Conservation (phyloP, 2,329 filamentous ascomycete species). For the Verticillium nonalfalfae region DNA sequence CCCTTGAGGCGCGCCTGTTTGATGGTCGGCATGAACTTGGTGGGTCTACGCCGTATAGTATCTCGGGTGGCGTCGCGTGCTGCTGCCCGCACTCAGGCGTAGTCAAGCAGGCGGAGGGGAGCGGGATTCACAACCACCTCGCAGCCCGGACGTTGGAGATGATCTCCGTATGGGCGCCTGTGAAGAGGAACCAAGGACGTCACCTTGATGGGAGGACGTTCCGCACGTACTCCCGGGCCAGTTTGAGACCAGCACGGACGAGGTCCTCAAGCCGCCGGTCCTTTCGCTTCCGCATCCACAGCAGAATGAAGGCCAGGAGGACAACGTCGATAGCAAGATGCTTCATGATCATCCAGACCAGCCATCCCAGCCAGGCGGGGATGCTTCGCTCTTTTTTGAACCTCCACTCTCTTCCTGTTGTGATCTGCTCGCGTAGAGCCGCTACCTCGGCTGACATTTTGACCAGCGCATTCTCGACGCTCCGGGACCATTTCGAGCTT, state of each 20-base stretch:
- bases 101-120: neutral
- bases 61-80: no score
- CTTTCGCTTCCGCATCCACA: slow-evolving; percentile 67
- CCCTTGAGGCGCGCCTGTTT: no score
- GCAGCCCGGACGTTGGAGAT: neutral
- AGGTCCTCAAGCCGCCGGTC: slow-evolving; percentile 68
- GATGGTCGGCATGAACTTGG: no score
- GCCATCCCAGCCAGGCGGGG: slow-evolving; percentile 64
- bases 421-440: slow-evolving; percentile 85
- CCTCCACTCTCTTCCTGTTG: slow-evolving; percentile 66
- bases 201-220: slow-evolving; percentile 53
- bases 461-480: slow-evolving; percentile 79
- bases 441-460: slow-evolving; percentile 90
- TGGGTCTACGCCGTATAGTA: no score
- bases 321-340: slow-evolving; percentile 69
- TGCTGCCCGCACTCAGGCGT: no score
- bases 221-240: slow-evolving; percentile 52
- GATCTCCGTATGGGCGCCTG: neutral
- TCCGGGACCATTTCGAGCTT: slow-evolving; percentile 64
- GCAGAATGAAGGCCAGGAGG: slow-evolving; percentile 56
- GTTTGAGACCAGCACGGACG: slow-evolving; percentile 56
- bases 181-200: slow-evolving; percentile 12
- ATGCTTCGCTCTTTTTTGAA: slow-evolving; percentile 58
- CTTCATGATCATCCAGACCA: slow-evolving; percentile 62
- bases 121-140: neutral